These are phyloP conservation scores for Penicillium pancosmium DNA, from an alignment of 495 filamentous ascomycete species.

Conservation along the genomic window DNA sequence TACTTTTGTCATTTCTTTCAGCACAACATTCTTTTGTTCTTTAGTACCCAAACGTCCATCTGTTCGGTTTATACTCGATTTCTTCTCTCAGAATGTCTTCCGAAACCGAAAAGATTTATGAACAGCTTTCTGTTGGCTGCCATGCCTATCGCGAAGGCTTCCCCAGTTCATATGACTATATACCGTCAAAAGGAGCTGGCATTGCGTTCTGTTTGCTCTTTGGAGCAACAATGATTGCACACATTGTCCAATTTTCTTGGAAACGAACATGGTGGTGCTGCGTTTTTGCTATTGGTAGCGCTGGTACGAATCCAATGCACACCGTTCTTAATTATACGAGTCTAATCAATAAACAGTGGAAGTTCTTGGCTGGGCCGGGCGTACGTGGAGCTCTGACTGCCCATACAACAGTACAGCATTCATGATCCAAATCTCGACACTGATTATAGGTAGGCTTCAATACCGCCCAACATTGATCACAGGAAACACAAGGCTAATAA, in stretches of 20 bases:
- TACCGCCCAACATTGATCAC: neutral
- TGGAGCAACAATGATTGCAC: conserved; percentile 48
- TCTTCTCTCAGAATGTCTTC: conserved; percentile 14
- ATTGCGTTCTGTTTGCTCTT: conserved; percentile 55
- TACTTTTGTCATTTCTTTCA: no score
- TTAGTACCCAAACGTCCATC: neutral
- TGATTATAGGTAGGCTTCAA: conserved; percentile 53
- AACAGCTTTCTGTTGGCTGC: conserved; percentile 19
- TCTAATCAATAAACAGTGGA: conserved; percentile 38
- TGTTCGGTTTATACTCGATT: neutral
- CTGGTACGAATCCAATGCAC: conserved; percentile 35
- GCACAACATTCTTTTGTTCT: neutral
- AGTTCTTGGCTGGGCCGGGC: conserved; percentile 57
- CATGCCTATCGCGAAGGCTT: conserved; percentile 24
- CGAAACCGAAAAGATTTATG: neutral
- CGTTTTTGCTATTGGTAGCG: conserved; percentile 45
- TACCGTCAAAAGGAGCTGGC: conserved; percentile 53
- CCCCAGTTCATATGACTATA: conserved; percentile 52
- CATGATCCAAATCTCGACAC: conserved; percentile 34
- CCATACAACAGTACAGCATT: conserved; percentile 47
- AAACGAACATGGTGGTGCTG: conserved; percentile 55
- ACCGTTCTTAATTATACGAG: neutral
- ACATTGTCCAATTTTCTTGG: conserved; percentile 46
- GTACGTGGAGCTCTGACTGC: conserved; percentile 54
- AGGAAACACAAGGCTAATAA: conserved; percentile 11